Evolutionary conservation across 768 basidiomycete species (phyloP).

Genomic region (Zangia roseola): DNA sequence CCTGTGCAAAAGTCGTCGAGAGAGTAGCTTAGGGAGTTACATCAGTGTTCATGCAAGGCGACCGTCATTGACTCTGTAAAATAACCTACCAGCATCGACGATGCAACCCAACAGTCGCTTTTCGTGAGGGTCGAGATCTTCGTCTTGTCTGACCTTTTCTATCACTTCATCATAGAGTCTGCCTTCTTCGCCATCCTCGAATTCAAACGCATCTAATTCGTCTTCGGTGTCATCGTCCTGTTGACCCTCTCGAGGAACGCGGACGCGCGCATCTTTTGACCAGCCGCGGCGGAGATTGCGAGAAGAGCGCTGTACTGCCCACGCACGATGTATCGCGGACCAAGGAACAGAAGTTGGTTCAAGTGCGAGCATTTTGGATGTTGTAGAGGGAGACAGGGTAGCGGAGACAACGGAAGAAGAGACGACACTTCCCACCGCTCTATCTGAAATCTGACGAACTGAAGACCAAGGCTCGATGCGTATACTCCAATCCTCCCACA

Average conservation of each 20-base stretch:
- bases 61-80: background rate
- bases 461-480: conserved; percentile 66
- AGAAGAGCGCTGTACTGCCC: conserved; percentile 54
- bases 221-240: conserved; percentile 35
- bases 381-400: conserved; percentile 4
- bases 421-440: conserved; percentile 67
- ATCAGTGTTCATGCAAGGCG: conserved; percentile 4
- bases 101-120: conserved; percentile 80
- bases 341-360: conserved; percentile 65
- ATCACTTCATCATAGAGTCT: conserved; percentile 61
- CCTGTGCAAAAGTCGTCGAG: conserved; percentile 82
- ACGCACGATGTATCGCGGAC: conserved; percentile 63
- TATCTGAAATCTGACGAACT: conserved; percentile 73
- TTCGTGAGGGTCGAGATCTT: conserved; percentile 79
- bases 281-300: conserved; percentile 56
- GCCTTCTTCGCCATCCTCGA: conserved; percentile 32
- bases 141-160: conserved; percentile 72
- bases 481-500: conserved; percentile 69
- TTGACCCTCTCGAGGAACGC: conserved; percentile 35
- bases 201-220: conserved; percentile 28
- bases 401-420: conserved; percentile 24
- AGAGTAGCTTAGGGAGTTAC: conserved; percentile 50
- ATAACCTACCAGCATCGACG: conserved; percentile 67
- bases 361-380: conserved; percentile 21
- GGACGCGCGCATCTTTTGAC: conserved; percentile 50